Evolutionary conservation across 306 rosid genomes (phyloP).

Genomic region (Betula pendula): DNA sequence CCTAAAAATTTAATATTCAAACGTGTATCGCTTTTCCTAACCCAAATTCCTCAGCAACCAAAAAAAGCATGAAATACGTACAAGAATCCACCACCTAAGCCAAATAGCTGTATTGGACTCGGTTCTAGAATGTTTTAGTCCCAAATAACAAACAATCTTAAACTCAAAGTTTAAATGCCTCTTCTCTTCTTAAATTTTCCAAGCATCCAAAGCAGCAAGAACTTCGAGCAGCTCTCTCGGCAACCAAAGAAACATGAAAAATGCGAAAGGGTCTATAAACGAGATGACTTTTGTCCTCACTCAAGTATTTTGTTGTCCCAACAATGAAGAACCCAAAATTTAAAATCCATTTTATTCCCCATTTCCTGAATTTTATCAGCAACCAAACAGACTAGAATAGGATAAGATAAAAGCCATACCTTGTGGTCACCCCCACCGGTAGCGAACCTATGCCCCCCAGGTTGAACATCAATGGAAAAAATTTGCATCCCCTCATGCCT

Average conservation of each 20-base stretch:
- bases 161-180: not conserved
- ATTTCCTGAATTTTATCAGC: conserved; percentile 8
- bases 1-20: not conserved
- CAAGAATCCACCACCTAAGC: not conserved
- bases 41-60: not conserved
- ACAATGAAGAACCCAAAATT: conserved; percentile 7
- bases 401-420: conserved; percentile 40
- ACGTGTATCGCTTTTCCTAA: not conserved
- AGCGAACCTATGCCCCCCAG: conserved; percentile 86
- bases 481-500: conserved; percentile 98
- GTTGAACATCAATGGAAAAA: conserved; percentile 97
- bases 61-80: not conserved
- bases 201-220: not conserved
- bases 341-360: not conserved
- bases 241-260: not conserved
- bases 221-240: not conserved
- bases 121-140: not conserved
- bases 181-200: not conserved
- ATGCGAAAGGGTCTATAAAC: not conserved
- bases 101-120: not conserved
- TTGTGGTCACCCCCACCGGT: conserved; percentile 99
- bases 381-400: conserved; percentile 10
- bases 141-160: not conserved
- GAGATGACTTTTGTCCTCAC: not conserved
- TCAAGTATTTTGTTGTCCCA: not conserved